These are phyloP conservation scores for Leucogyrophana mollusca DNA, from an alignment of 768 basidiomycete species.

Conservation along the genomic window DNA sequence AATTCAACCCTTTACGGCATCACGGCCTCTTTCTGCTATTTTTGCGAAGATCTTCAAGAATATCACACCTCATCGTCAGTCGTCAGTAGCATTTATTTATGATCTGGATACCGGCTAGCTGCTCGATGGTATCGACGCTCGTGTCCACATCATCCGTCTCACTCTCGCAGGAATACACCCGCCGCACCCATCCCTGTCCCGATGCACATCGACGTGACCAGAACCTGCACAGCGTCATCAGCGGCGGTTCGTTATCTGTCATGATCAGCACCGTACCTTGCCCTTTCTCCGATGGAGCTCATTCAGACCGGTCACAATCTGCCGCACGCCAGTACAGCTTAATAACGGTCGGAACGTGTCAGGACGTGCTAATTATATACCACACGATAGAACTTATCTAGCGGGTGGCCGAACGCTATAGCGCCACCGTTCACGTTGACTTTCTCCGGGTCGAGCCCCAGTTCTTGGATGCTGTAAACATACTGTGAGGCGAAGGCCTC, in stretches of 20 bases:
- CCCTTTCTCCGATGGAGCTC: slow-evolving; percentile 67
- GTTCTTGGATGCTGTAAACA: slow-evolving; percentile 66
- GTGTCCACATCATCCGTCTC: too few species aligned
- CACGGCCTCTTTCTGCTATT: neutral
- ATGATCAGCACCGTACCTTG: slow-evolving; percentile 44
- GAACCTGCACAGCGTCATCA: slow-evolving; percentile 42
- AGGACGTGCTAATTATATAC: slow-evolving; percentile 3
- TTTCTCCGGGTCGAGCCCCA: slow-evolving; percentile 61
- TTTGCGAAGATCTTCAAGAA: too few species aligned
- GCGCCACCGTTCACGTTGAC: slow-evolving; percentile 91
- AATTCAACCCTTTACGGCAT: slow-evolving; percentile 6
- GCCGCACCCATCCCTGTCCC: slow-evolving; percentile 93
- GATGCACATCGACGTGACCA: slow-evolving; percentile 91
- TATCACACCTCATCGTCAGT: too few species aligned
- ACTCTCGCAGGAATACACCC: slow-evolving; percentile 64
- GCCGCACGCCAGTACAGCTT: slow-evolving; percentile 85
- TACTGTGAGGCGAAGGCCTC: slow-evolving; percentile 89
- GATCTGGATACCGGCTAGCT: too few species aligned
- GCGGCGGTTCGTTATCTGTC: slow-evolving; percentile 3
- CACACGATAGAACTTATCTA: slow-evolving; percentile 54
- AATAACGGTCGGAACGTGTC: slow-evolving; percentile 17
- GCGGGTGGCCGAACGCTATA: slow-evolving; percentile 81
- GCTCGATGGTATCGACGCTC: too few species aligned
- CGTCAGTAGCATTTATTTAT: too few species aligned
- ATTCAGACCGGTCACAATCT: slow-evolving; percentile 80